A percentile compares a stretch with the other conserved stretches of the same genome.
These are phyloP conservation scores for Leishmania lainsoni DNA, from an alignment of 208 protist genomes.

Conservation along the genomic window DNA sequence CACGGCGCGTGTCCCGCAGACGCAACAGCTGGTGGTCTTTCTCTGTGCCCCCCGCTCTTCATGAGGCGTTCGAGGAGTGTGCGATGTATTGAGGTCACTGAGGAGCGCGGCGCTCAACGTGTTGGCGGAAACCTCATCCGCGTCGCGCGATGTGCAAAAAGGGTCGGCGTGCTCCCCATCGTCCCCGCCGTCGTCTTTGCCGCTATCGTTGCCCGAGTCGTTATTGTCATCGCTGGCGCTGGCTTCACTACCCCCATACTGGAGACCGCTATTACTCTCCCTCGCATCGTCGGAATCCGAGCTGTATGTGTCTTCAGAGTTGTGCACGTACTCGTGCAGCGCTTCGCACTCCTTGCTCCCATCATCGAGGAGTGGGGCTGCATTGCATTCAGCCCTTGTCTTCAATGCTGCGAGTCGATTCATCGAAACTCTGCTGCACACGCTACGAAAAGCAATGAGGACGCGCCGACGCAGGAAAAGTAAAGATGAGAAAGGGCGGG, in stretches of 20 bases:
- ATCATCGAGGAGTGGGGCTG: background rate
- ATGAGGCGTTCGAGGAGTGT: background rate
- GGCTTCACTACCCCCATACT: background rate
- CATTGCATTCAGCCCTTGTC: background rate
- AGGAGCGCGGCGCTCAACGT: constrained; percentile 37
- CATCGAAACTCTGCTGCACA: background rate
- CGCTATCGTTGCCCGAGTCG: background rate
- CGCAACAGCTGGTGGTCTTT: constrained; percentile 46
- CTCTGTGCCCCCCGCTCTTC: background rate
- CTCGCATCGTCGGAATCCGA: background rate
- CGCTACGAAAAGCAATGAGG: background rate
- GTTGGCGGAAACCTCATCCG: background rate
- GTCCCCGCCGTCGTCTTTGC: background rate
- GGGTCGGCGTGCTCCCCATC: background rate
- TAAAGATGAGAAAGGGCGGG: background rate
- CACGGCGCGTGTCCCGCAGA: constrained; percentile 52
- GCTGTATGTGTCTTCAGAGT: background rate
- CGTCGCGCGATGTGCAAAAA: background rate
- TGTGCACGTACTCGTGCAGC: background rate
- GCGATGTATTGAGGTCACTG: constrained; percentile 26
- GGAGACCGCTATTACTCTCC: background rate
- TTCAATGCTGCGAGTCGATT: background rate
- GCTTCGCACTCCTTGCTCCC: background rate
- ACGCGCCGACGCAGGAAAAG: background rate
- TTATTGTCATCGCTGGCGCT: constrained; percentile 6